phyloP scores from a whole-genome alignment of 768 basidiomycete species.

The Hydnum rufescens region DNA sequence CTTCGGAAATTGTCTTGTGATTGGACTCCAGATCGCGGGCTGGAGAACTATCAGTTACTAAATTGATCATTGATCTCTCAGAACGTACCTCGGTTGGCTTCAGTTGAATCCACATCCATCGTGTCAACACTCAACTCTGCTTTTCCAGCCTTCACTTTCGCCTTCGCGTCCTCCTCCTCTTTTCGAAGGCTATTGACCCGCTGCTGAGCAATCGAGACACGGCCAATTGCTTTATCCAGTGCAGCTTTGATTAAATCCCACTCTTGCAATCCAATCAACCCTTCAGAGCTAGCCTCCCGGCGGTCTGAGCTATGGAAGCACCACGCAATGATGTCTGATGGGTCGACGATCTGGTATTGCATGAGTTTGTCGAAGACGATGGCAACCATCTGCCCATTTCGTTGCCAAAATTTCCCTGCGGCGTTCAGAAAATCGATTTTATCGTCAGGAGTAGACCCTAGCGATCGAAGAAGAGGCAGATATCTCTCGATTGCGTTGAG shows the following conservation, averaged over 20 bases:
- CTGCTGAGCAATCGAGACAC: conserved; percentile 56
- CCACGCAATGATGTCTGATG: conserved; percentile 76
- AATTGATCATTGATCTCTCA: not conserved
- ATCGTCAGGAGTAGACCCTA: conserved; percentile 33
- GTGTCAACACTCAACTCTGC: conserved; percentile 32
- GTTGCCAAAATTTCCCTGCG: conserved; percentile 61
- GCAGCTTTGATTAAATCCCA: conserved; percentile 76
- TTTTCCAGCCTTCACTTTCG: conserved; percentile 22
- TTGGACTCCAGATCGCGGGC: conserved; percentile 21
- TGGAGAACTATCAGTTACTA: not conserved
- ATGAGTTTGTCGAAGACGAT: conserved; percentile 96
- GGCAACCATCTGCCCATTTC: conserved; percentile 66
- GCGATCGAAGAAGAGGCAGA: conserved; percentile 44
- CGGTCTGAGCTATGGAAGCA: conserved; percentile 28
- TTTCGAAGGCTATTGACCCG: conserved; percentile 58
- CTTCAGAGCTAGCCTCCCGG: conserved; percentile 10
- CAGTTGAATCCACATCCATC: conserved; percentile 45
- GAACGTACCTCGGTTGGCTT: conserved; percentile 16
- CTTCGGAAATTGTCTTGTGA: conserved; percentile 31
- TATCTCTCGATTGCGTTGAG: conserved; percentile 96
- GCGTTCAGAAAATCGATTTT: conserved; percentile 52
- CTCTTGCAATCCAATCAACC: conserved; percentile 25
- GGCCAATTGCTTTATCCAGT: conserved; percentile 77
- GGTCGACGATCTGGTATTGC: conserved; percentile 96
- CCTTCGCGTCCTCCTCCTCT: conserved; percentile 75